phyloP scores from a whole-genome alignment of 495 filamentous ascomycete genomes.

The Xylaria curta region DNA sequence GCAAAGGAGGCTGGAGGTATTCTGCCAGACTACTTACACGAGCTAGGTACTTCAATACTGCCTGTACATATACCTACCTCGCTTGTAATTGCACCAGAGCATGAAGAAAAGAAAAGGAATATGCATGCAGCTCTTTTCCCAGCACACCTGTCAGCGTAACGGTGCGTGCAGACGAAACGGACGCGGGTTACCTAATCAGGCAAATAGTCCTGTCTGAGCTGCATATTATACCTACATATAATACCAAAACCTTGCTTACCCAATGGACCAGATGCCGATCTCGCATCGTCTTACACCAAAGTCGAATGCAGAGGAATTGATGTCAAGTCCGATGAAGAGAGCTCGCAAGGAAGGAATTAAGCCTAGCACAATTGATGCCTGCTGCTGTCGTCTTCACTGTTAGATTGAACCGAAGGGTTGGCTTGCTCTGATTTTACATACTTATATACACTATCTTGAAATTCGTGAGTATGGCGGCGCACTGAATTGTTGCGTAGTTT shows the following conservation, averaged over 20 bases:
- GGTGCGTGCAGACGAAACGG: background rate
- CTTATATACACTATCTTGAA: conserved; percentile 14
- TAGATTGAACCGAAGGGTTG: background rate
- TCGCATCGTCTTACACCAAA: background rate
- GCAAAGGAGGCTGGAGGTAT: too few species aligned
- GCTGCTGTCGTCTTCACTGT: background rate
- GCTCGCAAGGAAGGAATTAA: background rate
- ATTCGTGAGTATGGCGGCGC: background rate
- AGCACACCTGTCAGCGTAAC: background rate
- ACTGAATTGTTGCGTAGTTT: background rate
- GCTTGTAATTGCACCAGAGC: background rate
- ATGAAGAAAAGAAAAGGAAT: background rate
- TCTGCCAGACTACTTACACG: background rate
- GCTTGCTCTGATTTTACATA: conserved; percentile 4
- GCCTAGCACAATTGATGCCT: background rate
- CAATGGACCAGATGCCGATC: background rate
- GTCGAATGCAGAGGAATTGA: background rate
- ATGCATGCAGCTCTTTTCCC: background rate
- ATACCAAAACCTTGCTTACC: background rate
- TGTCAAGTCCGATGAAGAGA: background rate
- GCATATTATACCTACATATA: background rate
- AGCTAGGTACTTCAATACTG: too few species aligned
- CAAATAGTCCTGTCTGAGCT: background rate
- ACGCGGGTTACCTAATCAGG: conserved; percentile 7
- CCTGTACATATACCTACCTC: background rate